Conservation (phyloP, 106 monocot genomes). For the Ottelia alismoides region DNA sequence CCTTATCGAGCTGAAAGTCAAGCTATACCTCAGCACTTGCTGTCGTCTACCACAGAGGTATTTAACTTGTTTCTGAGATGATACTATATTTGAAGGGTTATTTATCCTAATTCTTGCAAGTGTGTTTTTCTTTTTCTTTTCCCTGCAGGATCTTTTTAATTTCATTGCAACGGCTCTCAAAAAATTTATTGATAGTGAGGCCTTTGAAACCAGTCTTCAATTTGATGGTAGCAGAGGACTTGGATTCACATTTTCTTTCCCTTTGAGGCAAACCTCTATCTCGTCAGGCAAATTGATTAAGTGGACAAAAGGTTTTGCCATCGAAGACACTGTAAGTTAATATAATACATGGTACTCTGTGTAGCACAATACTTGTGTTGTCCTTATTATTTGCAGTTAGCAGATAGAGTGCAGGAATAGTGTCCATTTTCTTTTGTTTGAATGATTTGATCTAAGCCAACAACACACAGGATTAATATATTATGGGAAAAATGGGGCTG, state of each 20-base stretch:
- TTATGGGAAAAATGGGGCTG: no score
- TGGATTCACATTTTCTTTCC: slow-evolving; percentile 87
- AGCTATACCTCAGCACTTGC: slow-evolving; percentile 46
- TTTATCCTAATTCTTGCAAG: neutral
- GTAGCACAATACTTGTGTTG: no score
- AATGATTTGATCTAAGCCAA: no score
- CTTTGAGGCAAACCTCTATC: slow-evolving; percentile 54
- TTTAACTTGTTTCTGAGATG: neutral
- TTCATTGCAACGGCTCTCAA: slow-evolving; percentile 38
- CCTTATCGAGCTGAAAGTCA: slow-evolving; percentile 33
- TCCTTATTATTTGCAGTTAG: no score
- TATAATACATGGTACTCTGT: no score
- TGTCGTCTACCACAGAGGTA: slow-evolving; percentile 57
- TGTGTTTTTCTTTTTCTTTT: slow-evolving; percentile 1
- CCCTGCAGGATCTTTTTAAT: slow-evolving; percentile 62
- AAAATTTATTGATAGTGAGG: slow-evolving; percentile 30
- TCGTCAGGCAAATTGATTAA: slow-evolving; percentile 78
- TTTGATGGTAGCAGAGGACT: slow-evolving; percentile 32
- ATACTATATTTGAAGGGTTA: neutral
- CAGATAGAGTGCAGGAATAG: no score
- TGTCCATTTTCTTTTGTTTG: no score
- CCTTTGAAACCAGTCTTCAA: slow-evolving; percentile 8
- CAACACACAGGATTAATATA: no score
- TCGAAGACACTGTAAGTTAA: slow-evolving; percentile 67
- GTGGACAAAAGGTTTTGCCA: slow-evolving; percentile 82